Evolutionary conservation across 2,329 filamentous ascomycete species (phyloP).

Genomic region (Trichoderma cornu-damae): DNA sequence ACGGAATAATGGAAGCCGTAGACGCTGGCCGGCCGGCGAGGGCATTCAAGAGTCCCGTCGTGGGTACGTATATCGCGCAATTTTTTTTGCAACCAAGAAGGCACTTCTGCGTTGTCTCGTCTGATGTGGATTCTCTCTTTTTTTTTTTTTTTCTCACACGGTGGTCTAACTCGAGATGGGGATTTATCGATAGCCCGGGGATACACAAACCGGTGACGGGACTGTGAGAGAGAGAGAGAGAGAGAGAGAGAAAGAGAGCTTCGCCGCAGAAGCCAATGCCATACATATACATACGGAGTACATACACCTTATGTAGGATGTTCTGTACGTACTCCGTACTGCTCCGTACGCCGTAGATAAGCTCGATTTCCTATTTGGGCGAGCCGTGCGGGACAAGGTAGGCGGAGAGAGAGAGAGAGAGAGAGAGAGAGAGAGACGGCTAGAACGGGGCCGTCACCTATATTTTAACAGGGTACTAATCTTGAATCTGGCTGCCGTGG

Average conservation of each 20-base stretch:
- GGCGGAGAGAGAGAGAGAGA: too few relatives aligned
- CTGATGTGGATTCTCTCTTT: too few relatives aligned
- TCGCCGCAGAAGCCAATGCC: not conserved
- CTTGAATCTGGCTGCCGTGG: too few relatives aligned
- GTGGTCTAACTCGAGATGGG: conserved; percentile 11
- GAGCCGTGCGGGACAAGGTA: not conserved
- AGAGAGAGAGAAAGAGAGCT: too few relatives aligned
- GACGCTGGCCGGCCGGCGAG: not conserved
- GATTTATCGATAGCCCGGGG: not conserved
- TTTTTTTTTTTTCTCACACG: conserved; percentile 18
- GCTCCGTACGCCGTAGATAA: not conserved
- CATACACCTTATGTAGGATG: too few relatives aligned
- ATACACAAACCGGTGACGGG: not conserved
- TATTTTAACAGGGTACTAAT: not conserved
- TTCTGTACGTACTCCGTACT: too few relatives aligned
- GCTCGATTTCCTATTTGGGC: conserved; percentile 2
- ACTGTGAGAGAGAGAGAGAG: too few relatives aligned
- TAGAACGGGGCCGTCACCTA: not conserved
- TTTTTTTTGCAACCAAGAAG: not conserved
- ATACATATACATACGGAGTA: too few relatives aligned
- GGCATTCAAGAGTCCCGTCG: not conserved
- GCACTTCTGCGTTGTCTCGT: not conserved
- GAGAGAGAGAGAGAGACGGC: too few relatives aligned
- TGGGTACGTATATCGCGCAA: conserved; percentile 18
- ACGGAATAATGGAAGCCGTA: not conserved